These are phyloP conservation scores for Leccinum subrobustum DNA, from an alignment of 1,284 basidiomycete species.

Conservation along the genomic window DNA sequence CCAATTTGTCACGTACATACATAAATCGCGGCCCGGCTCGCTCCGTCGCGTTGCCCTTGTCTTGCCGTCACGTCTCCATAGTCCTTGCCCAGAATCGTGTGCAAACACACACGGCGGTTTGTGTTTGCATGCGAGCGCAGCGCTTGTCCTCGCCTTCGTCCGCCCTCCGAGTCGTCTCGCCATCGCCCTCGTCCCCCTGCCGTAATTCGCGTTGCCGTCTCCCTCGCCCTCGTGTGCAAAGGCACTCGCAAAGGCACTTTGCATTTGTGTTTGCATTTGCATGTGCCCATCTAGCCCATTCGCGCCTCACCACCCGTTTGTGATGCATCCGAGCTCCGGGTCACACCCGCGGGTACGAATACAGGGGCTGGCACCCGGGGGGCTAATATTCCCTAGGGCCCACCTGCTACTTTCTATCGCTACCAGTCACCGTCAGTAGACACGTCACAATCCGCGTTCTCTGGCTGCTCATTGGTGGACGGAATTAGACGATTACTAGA, in stretches of 20 bases:
- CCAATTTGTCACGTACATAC: slow-evolving; percentile 34
- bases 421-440: background rate
- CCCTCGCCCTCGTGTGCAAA: background rate
- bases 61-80: background rate
- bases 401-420: background rate
- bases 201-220: no score
- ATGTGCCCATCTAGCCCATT: background rate
- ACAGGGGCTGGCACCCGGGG: background rate
- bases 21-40: no score
- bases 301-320: background rate
- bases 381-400: background rate
- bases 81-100: slow-evolving; percentile 62
- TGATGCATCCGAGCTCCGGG: background rate
- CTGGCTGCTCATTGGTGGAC: background rate
- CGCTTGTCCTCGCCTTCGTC: no score
- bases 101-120: slow-evolving; percentile 35
- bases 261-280: background rate
- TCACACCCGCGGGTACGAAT: background rate
- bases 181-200: no score
- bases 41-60: no score
- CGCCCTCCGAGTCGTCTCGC: no score
- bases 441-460: background rate
- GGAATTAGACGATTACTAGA: background rate
- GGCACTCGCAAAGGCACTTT: background rate
- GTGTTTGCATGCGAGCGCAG: slow-evolving; percentile 51